Base-by-base conservation (phyloP, 2,329 filamentous ascomycete species). In the Penicillium thymicola region DNA sequence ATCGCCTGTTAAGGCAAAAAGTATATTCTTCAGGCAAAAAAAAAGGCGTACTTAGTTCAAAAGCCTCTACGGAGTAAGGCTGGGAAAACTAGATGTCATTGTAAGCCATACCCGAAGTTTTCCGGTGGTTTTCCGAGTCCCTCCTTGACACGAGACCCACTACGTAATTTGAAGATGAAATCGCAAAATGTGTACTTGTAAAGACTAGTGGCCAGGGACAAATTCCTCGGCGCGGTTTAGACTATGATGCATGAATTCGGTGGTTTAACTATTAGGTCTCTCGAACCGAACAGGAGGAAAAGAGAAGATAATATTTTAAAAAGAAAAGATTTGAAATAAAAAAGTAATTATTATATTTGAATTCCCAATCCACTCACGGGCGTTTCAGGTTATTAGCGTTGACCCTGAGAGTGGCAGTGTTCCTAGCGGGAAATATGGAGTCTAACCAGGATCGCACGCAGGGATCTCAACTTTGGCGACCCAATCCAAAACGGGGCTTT, bases 351-450 rank as follows among this genome's bases (percentile, higher is more conserved):
- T 23, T 27, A 25, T 13, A 42, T 10, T 28, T 5, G 18, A 32
- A 45, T 51, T 28, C 34, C 11, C 8, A 21, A 48, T 45, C 54
- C 48, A 55, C 53, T 43, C 7, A 36, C 57, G 62, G 59, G 59
- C 63, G 70, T 72, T 72, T 72, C 70, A 72, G 58, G 59, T 63
- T 48, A 41, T 55, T 72, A 70, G 70, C 63, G 62, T 65, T 58
- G 62, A 69, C 60, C 66, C 68, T 69, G 66, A 66, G 48, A 59
- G 66, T 67, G 67, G 67, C 63, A 70, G 65, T 67, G 65, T 64
- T 59, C 50, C 56, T 64, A 58, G 62, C 43, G 60, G 42, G 37
- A 49, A 51, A 23, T 41, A 64, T 66, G 67, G 65, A 59, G 59
- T 36, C 9, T 41, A 21, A 6, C 60, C 62, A 70, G 67, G 66